Percentiles rank a stretch among this genome's conserved stretches.
These are phyloP conservation scores for Colletotrichum abscissum DNA, from an alignment of 2,329 filamentous ascomycete species.

Conservation along the genomic window DNA sequence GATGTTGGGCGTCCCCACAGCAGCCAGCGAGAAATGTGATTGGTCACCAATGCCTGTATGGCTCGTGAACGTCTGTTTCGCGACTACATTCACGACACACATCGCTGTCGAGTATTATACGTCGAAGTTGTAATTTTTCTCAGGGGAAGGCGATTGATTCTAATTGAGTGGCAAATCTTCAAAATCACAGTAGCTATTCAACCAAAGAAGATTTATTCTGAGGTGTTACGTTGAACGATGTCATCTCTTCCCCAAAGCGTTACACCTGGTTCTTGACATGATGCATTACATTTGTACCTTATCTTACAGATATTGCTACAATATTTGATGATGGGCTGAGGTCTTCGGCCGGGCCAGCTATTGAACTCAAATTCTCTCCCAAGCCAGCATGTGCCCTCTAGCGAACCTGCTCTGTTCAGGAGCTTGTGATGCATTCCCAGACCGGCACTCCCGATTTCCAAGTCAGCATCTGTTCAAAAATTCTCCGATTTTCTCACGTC, in stretches of 20 bases:
- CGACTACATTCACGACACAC: not conserved
- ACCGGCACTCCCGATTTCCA: not conserved
- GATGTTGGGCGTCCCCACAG: constrained; percentile 12
- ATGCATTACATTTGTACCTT: not conserved
- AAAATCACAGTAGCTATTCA: too few relatives aligned
- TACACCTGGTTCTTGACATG: not conserved
- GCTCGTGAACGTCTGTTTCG: not conserved
- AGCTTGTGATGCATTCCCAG: not conserved
- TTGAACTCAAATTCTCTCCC: not conserved
- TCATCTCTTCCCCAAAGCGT: not conserved
- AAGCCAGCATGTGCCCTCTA: not conserved
- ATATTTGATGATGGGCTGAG: not conserved
- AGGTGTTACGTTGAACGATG: too few relatives aligned
- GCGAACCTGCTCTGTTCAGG: not conserved
- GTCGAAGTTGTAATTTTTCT: not conserved
- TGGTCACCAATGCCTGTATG: not conserved
- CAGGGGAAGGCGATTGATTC: too few relatives aligned
- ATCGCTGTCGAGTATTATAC: not conserved
- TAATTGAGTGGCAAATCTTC: too few relatives aligned
- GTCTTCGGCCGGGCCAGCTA: not conserved
- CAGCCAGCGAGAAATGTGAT: constrained; percentile 2
- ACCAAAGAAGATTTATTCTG: too few relatives aligned
- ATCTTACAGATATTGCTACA: constrained; percentile 11
- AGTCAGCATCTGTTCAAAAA: not conserved
- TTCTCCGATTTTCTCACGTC: not conserved